phyloP scores from a whole-genome alignment of 306 rosid genomes.

The Hippophae rhamnoides region DNA sequence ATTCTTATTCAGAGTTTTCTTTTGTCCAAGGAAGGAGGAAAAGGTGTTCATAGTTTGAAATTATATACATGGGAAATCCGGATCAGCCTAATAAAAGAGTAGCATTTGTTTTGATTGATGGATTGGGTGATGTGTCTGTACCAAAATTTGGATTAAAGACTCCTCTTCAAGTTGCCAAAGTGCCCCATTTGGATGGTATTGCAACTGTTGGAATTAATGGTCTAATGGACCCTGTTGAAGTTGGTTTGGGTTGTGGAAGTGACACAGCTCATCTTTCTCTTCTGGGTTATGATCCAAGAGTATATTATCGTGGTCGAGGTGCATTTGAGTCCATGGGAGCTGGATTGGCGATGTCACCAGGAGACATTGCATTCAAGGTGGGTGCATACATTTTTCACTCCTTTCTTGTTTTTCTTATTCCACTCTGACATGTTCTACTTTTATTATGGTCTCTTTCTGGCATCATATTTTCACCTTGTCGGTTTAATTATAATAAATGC shows the following conservation, averaged over 20 bases:
- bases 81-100: constrained; percentile 65
- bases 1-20: neutral
- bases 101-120: constrained; percentile 91
- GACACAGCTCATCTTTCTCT: constrained; percentile 97
- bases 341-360: constrained; percentile 96
- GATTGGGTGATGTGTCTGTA: constrained; percentile 83
- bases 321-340: constrained; percentile 99
- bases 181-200: constrained; percentile 71
- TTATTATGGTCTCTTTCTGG: neutral
- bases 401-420: no score
- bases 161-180: constrained; percentile 80
- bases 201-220: constrained; percentile 91
- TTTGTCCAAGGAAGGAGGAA: constrained; percentile 6
- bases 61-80: constrained; percentile 35
- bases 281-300: constrained; percentile 79
- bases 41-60: neutral
- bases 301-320: constrained; percentile 88
- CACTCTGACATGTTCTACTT: neutral
- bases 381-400: neutral
- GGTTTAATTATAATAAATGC: neutral
- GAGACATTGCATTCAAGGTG: constrained; percentile 95
- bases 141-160: constrained; percentile 70
- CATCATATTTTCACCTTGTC: neutral
- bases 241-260: constrained; percentile 94
- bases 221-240: constrained; percentile 95